These are phyloP conservation scores for Cladosporium oxysporum DNA, from an alignment of 2,329 filamentous ascomycete genomes.

Conservation along the genomic window DNA sequence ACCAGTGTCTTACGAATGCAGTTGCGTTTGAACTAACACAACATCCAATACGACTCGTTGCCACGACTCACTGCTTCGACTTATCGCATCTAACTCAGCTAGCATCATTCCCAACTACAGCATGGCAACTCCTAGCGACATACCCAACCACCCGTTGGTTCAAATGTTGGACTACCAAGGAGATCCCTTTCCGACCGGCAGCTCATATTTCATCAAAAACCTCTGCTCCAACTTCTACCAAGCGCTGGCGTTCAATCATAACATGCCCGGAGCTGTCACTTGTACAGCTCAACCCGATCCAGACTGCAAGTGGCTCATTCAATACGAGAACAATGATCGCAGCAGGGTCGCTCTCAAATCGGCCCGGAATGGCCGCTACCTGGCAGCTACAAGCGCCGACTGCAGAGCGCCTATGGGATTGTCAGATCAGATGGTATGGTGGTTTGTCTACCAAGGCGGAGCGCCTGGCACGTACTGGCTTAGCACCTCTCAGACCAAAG, in stretches of 20 bases:
- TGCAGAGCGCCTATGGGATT: conserved; percentile 11
- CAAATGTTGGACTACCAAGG: conserved; percentile 19
- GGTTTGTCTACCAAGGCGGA: conserved; percentile 21
- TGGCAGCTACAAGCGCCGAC: conserved; percentile 13
- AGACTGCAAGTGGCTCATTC: conserved; percentile 23
- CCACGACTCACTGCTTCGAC: neutral
- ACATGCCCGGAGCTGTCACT: conserved; percentile 5
- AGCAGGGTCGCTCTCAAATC: conserved; percentile 15
- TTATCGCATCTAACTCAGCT: neutral
- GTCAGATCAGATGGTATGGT: conserved; percentile 16
- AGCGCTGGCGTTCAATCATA: conserved; percentile 19
- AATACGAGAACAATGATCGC: conserved; percentile 22
- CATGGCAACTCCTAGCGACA: conserved; percentile 21
- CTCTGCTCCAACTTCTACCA: conserved; percentile 17
- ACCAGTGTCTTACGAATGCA: neutral
- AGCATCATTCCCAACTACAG: neutral
- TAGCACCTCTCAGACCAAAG: conserved; percentile 16
- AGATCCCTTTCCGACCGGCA: conserved; percentile 22
- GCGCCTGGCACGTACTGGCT: conserved; percentile 21
- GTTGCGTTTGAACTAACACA: neutral
- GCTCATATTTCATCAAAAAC: conserved; percentile 19
- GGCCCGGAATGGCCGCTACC: conserved; percentile 15
- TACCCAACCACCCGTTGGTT: conserved; percentile 20
- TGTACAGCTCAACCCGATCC: conserved; percentile 13
- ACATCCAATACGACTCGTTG: neutral